Conservation (phyloP, 305 asterid species). For the Ilex paraguariensis region DNA sequence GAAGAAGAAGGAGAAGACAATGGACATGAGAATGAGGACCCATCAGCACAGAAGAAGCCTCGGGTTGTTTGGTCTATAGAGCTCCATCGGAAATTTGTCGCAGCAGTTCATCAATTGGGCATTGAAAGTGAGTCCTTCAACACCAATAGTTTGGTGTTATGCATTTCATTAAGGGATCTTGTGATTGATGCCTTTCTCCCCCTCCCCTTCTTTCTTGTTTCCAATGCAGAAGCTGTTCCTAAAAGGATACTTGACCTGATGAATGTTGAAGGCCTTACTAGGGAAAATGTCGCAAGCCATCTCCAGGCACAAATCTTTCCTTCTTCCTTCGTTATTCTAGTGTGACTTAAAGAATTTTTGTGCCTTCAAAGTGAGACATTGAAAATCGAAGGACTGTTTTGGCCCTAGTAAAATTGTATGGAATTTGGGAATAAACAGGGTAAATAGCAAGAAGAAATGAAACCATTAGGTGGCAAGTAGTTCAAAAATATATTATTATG, state of each 20-base stretch:
- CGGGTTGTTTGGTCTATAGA: conserved; percentile 92
- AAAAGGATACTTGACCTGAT: conserved; percentile 86
- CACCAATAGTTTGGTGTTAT: no score
- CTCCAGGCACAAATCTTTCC: conserved; percentile 54
- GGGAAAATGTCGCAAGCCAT: conserved; percentile 96
- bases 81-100: conserved; percentile 84
- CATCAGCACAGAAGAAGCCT: conserved; percentile 70
- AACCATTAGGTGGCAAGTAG: no score
- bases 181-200: neutral
- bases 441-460: no score
- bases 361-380: neutral
- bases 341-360: neutral
- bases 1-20: conserved; percentile 59
- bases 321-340: conserved; percentile 8
- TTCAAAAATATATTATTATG: no score
- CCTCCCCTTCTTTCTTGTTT: conserved; percentile 5
- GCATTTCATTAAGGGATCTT: no score
- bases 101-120: conserved; percentile 78
- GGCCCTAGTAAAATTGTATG: no score
- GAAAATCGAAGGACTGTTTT: neutral
- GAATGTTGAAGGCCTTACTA: conserved; percentile 79
- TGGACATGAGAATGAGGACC: conserved; percentile 54
- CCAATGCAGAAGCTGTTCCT: conserved; percentile 78
- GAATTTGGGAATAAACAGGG: no score
- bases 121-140: conserved; percentile 57